Evolutionary conservation across 148 eudicot species (phyloP), one percentile per base, ranked within the genome.

Genomic region (Chenopodium berlandieri): DNA sequence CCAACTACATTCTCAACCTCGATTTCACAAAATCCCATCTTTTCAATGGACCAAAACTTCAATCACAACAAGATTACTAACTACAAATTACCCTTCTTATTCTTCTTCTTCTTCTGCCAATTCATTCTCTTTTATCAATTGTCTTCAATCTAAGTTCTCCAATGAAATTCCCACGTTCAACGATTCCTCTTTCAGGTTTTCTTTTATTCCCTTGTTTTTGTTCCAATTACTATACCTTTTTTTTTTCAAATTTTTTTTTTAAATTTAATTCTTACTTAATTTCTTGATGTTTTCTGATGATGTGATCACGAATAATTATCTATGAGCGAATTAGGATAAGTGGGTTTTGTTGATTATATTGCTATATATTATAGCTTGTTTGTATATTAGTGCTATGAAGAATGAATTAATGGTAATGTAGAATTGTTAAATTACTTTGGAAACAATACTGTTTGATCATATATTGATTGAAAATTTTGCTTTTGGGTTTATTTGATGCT

Each of bases 171-270:
- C 90, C 11, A 34, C 83, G 9, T 79, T 87, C 20, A 79, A 87
- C 14, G 83, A 81, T 78, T 86, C 84, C 60, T 87, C 87, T 76
- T 86, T 88, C 83, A 91, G 91, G 94, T 91, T 78, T 62, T 40
- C 25, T 69, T 68, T 22, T 78, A 48, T 56, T 62, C 31, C 52
- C 46, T 27, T 68, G 1, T 23, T 70, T 9, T 25, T 56, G 17
- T 23, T 80, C 34, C 31, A 27, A 2, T 48, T 12, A 1, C 2
- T 76, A 52, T 46, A 4, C 34, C 37, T 12, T 27, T 4, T 27
- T 30, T 25, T 0, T 71, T 78, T 76, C 1, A 0, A 19, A 0
- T 6, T 40, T 14, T 2, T 75, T 44, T 62, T 62, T 6, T 0
- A 27, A 27, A 27, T 27, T 27, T 27, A 27, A 3, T 34, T 4